Evolutionary conservation across 208 protist species (phyloP).

Genomic region (Porcisia hertigi): DNA sequence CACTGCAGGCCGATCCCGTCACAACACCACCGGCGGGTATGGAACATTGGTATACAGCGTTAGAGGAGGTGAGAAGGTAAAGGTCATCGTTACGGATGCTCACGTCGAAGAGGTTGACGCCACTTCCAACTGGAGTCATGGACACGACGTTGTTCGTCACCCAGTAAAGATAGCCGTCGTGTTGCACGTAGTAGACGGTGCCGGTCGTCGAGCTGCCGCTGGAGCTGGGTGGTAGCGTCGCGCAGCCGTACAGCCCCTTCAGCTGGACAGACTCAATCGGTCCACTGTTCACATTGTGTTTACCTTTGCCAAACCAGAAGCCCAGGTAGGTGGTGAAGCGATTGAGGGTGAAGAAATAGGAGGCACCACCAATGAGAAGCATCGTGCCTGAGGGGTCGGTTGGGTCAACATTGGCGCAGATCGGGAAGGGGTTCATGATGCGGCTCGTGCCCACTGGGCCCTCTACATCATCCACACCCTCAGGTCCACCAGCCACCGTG

Average conservation of each 20-base stretch:
- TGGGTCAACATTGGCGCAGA: slow-evolving; percentile 41
- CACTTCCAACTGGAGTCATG: slow-evolving; percentile 26
- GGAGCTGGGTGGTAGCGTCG: slow-evolving; percentile 23
- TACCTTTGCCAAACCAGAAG: slow-evolving; percentile 30
- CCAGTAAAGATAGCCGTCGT: slow-evolving; percentile 20
- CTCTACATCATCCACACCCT: slow-evolving; percentile 6
- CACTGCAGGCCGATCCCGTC: not conserved
- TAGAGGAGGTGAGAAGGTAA: slow-evolving; percentile 31
- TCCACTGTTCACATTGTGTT: not conserved
- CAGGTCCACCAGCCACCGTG: slow-evolving; percentile 39
- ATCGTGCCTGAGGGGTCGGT: slow-evolving; percentile 19
- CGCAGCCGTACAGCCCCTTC: slow-evolving; percentile 20
- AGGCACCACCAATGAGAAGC: slow-evolving; percentile 39
- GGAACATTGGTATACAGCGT: slow-evolving; percentile 28
- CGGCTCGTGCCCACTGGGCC: slow-evolving; percentile 36
- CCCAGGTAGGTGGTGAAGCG: slow-evolving; percentile 32
- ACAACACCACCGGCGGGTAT: slow-evolving; percentile 14
- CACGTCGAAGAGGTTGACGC: slow-evolving; percentile 28
- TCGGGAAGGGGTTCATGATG: slow-evolving; percentile 33
- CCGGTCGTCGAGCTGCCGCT: slow-evolving; percentile 13
- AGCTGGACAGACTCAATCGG: slow-evolving; percentile 3
- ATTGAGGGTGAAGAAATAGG: slow-evolving; percentile 46
- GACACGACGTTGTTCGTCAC: not conserved
- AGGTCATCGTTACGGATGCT: slow-evolving; percentile 25
- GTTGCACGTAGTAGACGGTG: slow-evolving; percentile 21